Percentiles rank a stretch among this genome's conserved stretches.
Evolutionary conservation across 768 basidiomycete genomes (phyloP).

Genomic region (Phylloporus arenicola): DNA sequence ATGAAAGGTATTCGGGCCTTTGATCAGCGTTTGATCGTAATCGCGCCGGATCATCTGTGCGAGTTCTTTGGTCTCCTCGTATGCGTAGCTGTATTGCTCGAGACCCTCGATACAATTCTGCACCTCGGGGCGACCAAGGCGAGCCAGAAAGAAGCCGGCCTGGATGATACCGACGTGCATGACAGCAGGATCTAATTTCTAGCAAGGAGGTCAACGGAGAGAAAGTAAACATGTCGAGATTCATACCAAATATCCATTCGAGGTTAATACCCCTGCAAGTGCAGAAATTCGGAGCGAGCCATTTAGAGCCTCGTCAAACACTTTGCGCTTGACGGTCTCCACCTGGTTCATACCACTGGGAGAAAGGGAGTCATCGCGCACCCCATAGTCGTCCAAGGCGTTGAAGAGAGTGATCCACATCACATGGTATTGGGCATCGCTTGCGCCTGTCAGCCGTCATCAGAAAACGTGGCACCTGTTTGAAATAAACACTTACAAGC

Average conservation of each 20-base stretch:
- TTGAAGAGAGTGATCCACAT: constrained; percentile 85
- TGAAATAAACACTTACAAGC: constrained; percentile 40
- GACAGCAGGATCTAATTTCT: constrained; percentile 82
- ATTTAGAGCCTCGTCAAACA: constrained; percentile 78
- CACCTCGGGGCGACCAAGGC: constrained; percentile 78
- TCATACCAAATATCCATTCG: constrained; percentile 80
- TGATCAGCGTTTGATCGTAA: constrained; percentile 38
- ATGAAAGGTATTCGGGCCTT: constrained; percentile 33
- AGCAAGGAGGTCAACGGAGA: constrained; percentile 5
- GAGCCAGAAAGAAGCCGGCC: constrained; percentile 76
- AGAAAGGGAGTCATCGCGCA: constrained; percentile 50
- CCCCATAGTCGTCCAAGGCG: constrained; percentile 80
- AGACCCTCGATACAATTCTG: constrained; percentile 79
- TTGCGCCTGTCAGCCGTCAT: constrained; percentile 47
- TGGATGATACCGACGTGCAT: constrained; percentile 85
- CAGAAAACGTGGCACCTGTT: not conserved
- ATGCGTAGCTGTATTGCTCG: constrained; percentile 83
- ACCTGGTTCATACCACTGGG: constrained; percentile 50
- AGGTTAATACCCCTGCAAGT: constrained; percentile 77
- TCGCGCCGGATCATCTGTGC: constrained; percentile 57
- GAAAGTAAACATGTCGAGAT: constrained; percentile 8
- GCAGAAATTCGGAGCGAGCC: constrained; percentile 85
- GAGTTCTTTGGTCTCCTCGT: constrained; percentile 79
- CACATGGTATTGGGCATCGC: constrained; percentile 85
- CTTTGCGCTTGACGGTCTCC: constrained; percentile 59